phyloP scores from a whole-genome alignment of 257 asterid species.

The Solanum chilense region DNA sequence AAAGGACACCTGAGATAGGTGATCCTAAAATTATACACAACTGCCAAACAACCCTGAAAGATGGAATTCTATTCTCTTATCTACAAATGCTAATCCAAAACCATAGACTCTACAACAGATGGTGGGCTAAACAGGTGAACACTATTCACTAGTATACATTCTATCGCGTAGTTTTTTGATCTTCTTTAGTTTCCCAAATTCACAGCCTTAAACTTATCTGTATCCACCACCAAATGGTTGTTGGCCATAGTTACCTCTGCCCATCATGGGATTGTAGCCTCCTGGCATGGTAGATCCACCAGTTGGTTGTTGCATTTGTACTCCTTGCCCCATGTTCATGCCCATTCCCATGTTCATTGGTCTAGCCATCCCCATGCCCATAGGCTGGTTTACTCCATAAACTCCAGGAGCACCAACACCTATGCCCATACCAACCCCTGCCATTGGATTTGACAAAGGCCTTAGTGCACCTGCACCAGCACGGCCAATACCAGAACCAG shows the following conservation, averaged over 20 bases:
- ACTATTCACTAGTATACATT: not conserved
- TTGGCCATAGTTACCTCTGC: slow-evolving; percentile 59
- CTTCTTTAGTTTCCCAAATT: not conserved
- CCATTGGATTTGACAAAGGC: slow-evolving; percentile 48
- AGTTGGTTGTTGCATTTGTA: slow-evolving; percentile 46
- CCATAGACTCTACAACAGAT: not conserved
- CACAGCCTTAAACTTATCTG: slow-evolving; percentile 21
- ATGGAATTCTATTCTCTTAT: slow-evolving; percentile 14
- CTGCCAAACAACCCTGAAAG: slow-evolving; percentile 11
- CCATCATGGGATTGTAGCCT: slow-evolving; percentile 61
- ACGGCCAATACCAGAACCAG: slow-evolving; percentile 90
- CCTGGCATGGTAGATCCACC: slow-evolving; percentile 53
- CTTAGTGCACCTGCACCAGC: slow-evolving; percentile 66
- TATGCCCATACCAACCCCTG: slow-evolving; percentile 46
- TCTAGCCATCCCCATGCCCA: slow-evolving; percentile 26
- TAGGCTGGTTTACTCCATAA: slow-evolving; percentile 19
- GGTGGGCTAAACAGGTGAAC: not conserved
- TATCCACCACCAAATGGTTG: slow-evolving; percentile 76
- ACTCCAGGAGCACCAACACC: slow-evolving; percentile 30
- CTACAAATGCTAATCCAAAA: slow-evolving; percentile 13
- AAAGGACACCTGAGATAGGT: slow-evolving; percentile 33
- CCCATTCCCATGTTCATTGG: slow-evolving; percentile 11
- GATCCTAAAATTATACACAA: slow-evolving; percentile 21
- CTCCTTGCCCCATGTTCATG: slow-evolving; percentile 12
- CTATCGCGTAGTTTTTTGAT: not conserved